Conservation (phyloP, 768 basidiomycete species). For the Gyrodon lividus region DNA sequence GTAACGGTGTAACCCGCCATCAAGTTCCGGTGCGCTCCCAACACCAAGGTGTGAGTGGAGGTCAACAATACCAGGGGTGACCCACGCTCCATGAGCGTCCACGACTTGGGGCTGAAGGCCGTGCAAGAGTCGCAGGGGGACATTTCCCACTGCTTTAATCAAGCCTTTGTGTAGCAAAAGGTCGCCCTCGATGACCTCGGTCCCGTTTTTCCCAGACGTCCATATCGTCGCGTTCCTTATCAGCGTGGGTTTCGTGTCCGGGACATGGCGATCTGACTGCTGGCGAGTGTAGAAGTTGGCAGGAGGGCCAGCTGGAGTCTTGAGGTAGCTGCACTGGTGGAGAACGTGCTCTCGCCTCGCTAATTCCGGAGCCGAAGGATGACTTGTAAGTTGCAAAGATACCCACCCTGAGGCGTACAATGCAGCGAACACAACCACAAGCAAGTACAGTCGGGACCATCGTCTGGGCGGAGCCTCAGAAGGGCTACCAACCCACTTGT, state of each 20-base stretch:
- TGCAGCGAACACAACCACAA: slow-evolving; percentile 3
- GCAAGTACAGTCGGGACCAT: slow-evolving; percentile 9
- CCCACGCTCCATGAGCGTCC: slow-evolving; percentile 70
- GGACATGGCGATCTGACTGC: slow-evolving; percentile 64
- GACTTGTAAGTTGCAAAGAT: not conserved
- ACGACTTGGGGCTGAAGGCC: slow-evolving; percentile 40
- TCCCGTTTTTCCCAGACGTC: slow-evolving; percentile 74
- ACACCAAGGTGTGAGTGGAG: slow-evolving; percentile 50
- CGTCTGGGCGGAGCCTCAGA: not conserved
- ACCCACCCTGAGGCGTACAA: slow-evolving; percentile 4
- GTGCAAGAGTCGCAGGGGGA: slow-evolving; percentile 27
- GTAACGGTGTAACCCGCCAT: slow-evolving; percentile 17
- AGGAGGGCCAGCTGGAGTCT: slow-evolving; percentile 42
- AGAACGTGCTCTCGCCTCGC: slow-evolving; percentile 28
- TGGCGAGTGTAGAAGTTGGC: slow-evolving; percentile 46
- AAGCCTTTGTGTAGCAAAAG: slow-evolving; percentile 70
- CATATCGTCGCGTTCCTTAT: slow-evolving; percentile 80
- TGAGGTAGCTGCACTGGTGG: slow-evolving; percentile 44
- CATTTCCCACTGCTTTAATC: slow-evolving; percentile 56
- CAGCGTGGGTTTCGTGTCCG: slow-evolving; percentile 60
- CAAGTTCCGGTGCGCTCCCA: slow-evolving; percentile 32
- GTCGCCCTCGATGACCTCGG: slow-evolving; percentile 61
- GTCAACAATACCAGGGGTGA: slow-evolving; percentile 71
- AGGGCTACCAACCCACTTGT: not conserved
- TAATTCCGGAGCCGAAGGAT: slow-evolving; percentile 7